Percentiles rank a stretch among this genome's conserved stretches.
Conservation (phyloP, 805 yeast genomes). For the Lipomyces oligophaga region DNA sequence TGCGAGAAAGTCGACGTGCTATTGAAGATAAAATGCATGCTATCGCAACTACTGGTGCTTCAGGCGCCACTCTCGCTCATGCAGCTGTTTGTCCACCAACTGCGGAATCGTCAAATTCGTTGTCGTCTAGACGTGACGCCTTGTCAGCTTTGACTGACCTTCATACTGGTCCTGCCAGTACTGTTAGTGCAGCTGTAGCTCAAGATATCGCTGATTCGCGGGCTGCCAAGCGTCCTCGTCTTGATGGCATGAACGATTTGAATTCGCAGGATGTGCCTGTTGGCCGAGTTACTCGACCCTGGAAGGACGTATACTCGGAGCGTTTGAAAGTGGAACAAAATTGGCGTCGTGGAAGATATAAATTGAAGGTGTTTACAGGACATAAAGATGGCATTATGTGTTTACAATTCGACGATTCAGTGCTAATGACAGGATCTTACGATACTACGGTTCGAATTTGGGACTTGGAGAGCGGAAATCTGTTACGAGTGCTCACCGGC, state of each 20-base stretch:
- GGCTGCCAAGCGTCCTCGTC: slow-evolving; percentile 12
- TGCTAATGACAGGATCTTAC: slow-evolving; percentile 85
- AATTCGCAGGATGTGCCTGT: slow-evolving; percentile 19
- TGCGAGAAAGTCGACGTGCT: slow-evolving; percentile 33
- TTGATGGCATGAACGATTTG: slow-evolving; percentile 7
- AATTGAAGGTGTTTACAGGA: slow-evolving; percentile 62
- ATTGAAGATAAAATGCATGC: slow-evolving; percentile 18
- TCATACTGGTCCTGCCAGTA: background rate
- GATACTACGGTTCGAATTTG: slow-evolving; percentile 90
- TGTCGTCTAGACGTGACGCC: slow-evolving; percentile 7
- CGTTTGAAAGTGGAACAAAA: slow-evolving; percentile 86
- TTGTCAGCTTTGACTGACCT: slow-evolving; percentile 2
- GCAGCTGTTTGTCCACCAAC: background rate
- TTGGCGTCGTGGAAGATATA: slow-evolving; percentile 83
- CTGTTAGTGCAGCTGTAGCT: background rate
- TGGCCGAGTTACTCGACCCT: slow-evolving; percentile 58
- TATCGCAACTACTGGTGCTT: background rate
- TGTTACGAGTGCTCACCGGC: slow-evolving; percentile 76
- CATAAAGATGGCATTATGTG: slow-evolving; percentile 88
- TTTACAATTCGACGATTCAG: slow-evolving; percentile 74
- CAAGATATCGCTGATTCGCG: background rate
- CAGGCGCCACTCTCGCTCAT: background rate
- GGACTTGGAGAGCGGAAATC: slow-evolving; percentile 77
- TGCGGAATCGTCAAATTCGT: slow-evolving; percentile 3
- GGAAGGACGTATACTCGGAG: slow-evolving; percentile 94